A percentile compares a stretch with the other conserved stretches of the same genome.
These are phyloP conservation scores for Xylaria bambusicola DNA, from an alignment of 495 filamentous ascomycete species.

Conservation along the genomic window DNA sequence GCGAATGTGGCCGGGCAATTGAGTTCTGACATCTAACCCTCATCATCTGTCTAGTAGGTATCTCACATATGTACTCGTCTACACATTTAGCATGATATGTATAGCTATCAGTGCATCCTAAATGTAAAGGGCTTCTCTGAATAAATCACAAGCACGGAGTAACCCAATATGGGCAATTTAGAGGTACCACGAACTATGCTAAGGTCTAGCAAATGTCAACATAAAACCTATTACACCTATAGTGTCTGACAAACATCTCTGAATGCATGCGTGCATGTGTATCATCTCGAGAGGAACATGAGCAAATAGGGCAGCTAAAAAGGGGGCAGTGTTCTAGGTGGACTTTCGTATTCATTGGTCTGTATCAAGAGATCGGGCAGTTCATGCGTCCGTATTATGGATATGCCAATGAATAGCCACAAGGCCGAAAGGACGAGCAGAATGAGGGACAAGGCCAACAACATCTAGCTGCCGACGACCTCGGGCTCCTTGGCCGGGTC, in stretches of 20 bases:
- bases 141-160: not conserved
- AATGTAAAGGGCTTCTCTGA: too few relatives aligned
- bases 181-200: not conserved
- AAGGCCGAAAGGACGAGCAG: constrained; percentile 11
- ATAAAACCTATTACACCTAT: too few relatives aligned
- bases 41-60: too few relatives aligned
- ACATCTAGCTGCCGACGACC: constrained; percentile 34
- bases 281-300: not conserved
- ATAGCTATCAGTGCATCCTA: not conserved
- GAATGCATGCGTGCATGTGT: too few relatives aligned
- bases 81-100: not conserved
- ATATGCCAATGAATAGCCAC: not conserved
- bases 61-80: not conserved
- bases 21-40: not conserved
- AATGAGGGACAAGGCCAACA: constrained; percentile 12
- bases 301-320: not conserved
- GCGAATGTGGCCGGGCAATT: constrained; percentile 27
- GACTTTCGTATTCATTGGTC: too few relatives aligned
- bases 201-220: not conserved
- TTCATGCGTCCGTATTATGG: too few relatives aligned
- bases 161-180: not conserved
- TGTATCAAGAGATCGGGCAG: too few relatives aligned
- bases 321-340: too few relatives aligned
- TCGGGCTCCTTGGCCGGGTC: constrained; percentile 57
- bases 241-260: too few relatives aligned